Conservation (phyloP, 2,329 filamentous ascomycete species). For the Paraphoma sp. region DNA sequence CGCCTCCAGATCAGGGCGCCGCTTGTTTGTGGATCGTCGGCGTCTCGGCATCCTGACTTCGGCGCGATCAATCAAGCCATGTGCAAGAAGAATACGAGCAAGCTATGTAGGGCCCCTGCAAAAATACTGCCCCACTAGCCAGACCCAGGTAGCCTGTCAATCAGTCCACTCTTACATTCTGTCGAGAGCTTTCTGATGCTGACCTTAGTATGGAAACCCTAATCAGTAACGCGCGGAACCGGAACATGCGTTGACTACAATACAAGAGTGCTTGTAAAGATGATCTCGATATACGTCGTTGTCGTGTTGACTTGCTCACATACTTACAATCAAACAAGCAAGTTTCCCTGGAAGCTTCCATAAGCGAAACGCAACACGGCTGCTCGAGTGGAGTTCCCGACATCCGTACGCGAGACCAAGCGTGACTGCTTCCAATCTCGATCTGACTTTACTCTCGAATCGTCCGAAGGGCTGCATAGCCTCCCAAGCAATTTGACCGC, state of each 20-base stretch:
- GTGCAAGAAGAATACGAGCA: background rate
- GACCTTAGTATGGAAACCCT: background rate
- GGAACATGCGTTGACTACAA: background rate
- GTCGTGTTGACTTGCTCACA: background rate
- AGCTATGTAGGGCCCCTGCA: background rate
- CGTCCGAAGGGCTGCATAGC: constrained; percentile 28
- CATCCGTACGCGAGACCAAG: constrained; percentile 21
- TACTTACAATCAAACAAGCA: background rate
- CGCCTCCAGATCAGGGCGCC: background rate
- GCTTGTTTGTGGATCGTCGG: background rate
- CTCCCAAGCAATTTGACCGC: constrained; percentile 7
- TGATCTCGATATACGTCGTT: background rate
- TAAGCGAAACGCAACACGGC: constrained; percentile 28
- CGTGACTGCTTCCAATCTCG: constrained; percentile 2
- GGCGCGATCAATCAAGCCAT: background rate
- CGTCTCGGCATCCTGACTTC: background rate
- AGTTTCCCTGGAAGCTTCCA: background rate
- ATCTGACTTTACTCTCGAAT: constrained; percentile 24
- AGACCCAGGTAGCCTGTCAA: background rate
- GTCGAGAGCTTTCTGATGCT: background rate
- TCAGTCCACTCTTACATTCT: background rate
- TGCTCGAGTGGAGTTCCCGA: constrained; percentile 17
- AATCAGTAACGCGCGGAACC: background rate
- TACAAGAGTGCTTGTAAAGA: background rate
- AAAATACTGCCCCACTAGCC: background rate